Percentiles rank a stretch among this genome's conserved stretches.
Conservation (phyloP, 1,139 yeast species). For the Kodamaea sp. region DNA sequence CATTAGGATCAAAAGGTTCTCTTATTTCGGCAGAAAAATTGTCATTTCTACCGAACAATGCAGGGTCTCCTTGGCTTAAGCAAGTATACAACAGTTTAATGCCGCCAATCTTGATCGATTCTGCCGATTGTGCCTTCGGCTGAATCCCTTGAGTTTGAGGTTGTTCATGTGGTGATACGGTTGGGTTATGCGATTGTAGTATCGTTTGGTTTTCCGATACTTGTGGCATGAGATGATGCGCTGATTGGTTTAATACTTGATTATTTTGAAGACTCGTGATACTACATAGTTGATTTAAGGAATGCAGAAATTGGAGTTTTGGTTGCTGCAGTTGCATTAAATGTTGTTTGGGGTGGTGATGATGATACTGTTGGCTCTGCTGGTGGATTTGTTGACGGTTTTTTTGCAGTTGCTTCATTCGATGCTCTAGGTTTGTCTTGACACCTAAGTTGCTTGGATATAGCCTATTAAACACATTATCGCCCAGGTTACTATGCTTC, state of each 20-base stretch:
- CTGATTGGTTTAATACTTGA: no score
- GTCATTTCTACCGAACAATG: slow-evolving; percentile 7
- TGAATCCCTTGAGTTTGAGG: background rate
- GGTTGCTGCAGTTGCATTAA: background rate
- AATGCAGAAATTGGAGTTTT: background rate
- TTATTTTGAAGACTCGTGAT: no score
- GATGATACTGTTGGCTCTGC: slow-evolving; percentile 5
- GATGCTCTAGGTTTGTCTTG: slow-evolving; percentile 3
- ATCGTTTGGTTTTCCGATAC: background rate
- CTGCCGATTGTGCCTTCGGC: no score
- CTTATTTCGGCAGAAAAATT: slow-evolving; percentile 3
- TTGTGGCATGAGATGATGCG: no score
- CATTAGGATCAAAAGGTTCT: slow-evolving; percentile 3
- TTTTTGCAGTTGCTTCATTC: slow-evolving; percentile 9
- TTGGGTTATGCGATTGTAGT: background rate
- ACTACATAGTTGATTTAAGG: no score
- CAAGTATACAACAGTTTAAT: background rate
- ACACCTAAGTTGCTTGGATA: slow-evolving; percentile 9
- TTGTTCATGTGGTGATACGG: background rate
- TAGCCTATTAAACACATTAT: slow-evolving; percentile 14
- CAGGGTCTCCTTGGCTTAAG: background rate
- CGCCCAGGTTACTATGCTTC: slow-evolving; percentile 1
- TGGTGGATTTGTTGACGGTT: slow-evolving; percentile 8
- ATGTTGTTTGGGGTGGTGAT: background rate
- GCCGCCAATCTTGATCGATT: background rate